These are phyloP conservation scores for Schwanniomyces occidentalis DNA, from an alignment of 805 yeast genomes.

Conservation along the genomic window DNA sequence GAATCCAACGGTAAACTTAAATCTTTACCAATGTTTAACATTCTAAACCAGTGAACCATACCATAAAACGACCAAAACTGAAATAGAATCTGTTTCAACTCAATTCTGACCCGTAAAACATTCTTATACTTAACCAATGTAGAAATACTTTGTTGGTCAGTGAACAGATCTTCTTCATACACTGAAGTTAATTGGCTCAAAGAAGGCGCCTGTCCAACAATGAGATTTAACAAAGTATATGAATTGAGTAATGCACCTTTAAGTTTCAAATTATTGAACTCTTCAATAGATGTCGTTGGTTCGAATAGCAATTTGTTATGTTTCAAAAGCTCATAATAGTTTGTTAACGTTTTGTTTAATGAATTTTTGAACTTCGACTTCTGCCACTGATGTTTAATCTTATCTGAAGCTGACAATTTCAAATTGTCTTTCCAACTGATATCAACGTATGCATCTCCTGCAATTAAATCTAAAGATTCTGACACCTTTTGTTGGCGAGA, in stretches of 20 bases:
- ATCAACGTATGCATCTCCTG: conserved; percentile 36
- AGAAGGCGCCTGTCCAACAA: conserved; percentile 39
- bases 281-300: conserved; percentile 24
- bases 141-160: conserved; percentile 13
- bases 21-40: conserved; percentile 34
- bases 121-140: conserved; percentile 32
- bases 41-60: conserved; percentile 39
- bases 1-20: conserved; percentile 30
- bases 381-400: conserved; percentile 19
- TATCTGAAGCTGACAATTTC: conserved; percentile 13
- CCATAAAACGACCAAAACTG: conserved; percentile 45
- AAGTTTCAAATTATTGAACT: conserved; percentile 19
- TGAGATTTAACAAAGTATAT: conserved; percentile 31
- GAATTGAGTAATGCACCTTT: conserved; percentile 24
- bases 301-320: conserved; percentile 40
- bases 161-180: conserved; percentile 21
- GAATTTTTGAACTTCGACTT: conserved; percentile 9
- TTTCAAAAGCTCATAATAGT: conserved; percentile 18
- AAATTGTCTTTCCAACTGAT: conserved; percentile 1
- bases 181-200: conserved; percentile 22
- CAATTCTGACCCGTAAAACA: conserved; percentile 37
- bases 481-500: conserved; percentile 7
- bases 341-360: conserved; percentile 13
- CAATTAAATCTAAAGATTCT: conserved; percentile 17
- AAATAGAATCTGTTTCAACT: conserved; percentile 35